Evolutionary conservation across 768 basidiomycete genomes (phyloP).

Genomic region (Vararia minispora): DNA sequence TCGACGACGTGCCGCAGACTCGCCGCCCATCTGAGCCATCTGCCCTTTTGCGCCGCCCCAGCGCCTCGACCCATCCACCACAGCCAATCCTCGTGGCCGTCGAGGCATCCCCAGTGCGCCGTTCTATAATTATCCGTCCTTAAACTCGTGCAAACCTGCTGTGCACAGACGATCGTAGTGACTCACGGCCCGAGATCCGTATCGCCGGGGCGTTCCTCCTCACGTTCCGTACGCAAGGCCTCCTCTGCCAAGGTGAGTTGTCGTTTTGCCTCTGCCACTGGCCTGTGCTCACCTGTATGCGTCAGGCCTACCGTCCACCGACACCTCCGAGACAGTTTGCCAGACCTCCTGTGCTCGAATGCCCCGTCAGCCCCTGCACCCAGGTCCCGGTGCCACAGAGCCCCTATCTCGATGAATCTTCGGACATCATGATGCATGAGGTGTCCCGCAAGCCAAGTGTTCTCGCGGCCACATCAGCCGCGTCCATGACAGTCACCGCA

Average conservation of each 20-base stretch:
- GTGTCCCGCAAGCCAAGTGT: neutral
- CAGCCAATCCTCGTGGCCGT: too few species aligned
- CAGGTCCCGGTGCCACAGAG: neutral
- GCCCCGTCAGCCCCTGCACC: conserved; percentile 4
- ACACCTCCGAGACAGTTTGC: conserved; percentile 19
- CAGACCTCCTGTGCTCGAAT: conserved; percentile 10
- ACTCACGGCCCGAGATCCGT: too few species aligned
- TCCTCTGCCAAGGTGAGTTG: conserved; percentile 8
- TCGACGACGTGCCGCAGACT: too few species aligned
- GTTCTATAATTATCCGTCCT: too few species aligned
- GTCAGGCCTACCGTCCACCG: conserved; percentile 22
- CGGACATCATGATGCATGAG: too few species aligned
- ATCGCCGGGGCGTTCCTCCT: conserved; percentile 1
- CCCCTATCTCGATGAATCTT: too few species aligned
- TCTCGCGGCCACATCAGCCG: neutral
- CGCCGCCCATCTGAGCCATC: too few species aligned
- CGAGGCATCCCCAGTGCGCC: too few species aligned
- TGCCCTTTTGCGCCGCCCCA: too few species aligned
- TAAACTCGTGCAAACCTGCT: too few species aligned
- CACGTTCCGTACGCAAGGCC: neutral
- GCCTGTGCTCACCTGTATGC: neutral
- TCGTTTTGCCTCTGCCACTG: neutral
- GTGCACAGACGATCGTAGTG: too few species aligned
- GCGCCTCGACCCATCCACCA: too few species aligned
- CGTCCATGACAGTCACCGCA: neutral